These are phyloP conservation scores for Candida nonsorbophila DNA, from an alignment of 805 yeast species.

Conservation along the genomic window DNA sequence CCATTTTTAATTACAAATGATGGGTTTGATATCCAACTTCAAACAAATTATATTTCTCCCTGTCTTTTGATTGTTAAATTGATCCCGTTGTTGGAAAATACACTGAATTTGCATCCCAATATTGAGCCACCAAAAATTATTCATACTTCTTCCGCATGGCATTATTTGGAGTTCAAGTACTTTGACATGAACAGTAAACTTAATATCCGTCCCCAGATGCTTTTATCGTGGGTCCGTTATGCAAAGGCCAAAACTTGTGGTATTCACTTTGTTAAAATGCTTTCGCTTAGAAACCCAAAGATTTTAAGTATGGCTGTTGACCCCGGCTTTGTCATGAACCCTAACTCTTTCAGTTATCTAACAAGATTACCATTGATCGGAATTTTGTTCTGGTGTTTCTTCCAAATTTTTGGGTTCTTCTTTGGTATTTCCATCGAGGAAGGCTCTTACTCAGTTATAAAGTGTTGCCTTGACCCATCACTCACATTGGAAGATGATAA, in stretches of 20 bases:
- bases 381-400: conserved; percentile 61
- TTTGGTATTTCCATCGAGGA: conserved; percentile 71
- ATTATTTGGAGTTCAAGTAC: conserved; percentile 44
- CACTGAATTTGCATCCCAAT: conserved; percentile 19
- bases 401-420: conserved; percentile 62
- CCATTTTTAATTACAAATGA: conserved; percentile 62
- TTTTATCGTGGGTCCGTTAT: conserved; percentile 75
- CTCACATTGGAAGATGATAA: conserved; percentile 50
- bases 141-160: conserved; percentile 63
- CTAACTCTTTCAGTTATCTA: conserved; percentile 71
- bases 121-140: conserved; percentile 49
- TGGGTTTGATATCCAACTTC: conserved; percentile 74
- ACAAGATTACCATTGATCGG: conserved; percentile 78
- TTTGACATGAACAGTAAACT: conserved; percentile 46
- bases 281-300: conserved; percentile 63
- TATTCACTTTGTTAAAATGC: conserved; percentile 63
- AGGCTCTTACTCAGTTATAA: conserved; percentile 62
- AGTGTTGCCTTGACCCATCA: conserved; percentile 53
- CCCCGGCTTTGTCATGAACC: conserved; percentile 84
- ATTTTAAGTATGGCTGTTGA: conserved; percentile 63
- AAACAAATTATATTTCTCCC: conserved; percentile 73
- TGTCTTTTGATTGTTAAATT: conserved; percentile 49
- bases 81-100: conserved; percentile 45
- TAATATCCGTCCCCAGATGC: conserved; percentile 55
- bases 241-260: conserved; percentile 75